Conservation (phyloP, 2,329 filamentous ascomycete species). For the Penicillium sp. region DNA sequence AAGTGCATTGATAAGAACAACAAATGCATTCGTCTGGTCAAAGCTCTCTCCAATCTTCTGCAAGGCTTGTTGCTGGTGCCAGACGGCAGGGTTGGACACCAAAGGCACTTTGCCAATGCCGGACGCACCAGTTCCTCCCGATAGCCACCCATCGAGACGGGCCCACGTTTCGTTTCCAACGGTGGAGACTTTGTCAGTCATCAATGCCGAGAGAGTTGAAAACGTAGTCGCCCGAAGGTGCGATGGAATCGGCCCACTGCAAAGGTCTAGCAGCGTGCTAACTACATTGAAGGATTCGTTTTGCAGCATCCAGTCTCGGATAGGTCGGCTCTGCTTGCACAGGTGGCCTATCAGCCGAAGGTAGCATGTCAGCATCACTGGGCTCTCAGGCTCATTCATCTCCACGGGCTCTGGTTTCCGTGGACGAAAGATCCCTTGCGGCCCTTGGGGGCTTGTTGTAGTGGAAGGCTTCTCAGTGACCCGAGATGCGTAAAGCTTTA, state of each 20-base stretch:
- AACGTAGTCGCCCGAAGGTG: slow-evolving; percentile 83
- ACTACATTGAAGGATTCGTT: slow-evolving; percentile 67
- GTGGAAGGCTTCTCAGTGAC: slow-evolving; percentile 68
- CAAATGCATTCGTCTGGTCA: slow-evolving; percentile 82
- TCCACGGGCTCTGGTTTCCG: slow-evolving; percentile 64
- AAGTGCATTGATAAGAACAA: slow-evolving; percentile 72
- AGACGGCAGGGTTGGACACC: slow-evolving; percentile 41
- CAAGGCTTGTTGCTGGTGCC: slow-evolving; percentile 63
- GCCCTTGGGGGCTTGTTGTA: slow-evolving; percentile 50
- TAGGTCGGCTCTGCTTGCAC: slow-evolving; percentile 68
- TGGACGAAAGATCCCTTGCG: slow-evolving; percentile 57
- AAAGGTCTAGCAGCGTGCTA: slow-evolving; percentile 73
- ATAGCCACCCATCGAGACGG: slow-evolving; percentile 76
- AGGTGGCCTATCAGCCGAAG: slow-evolving; percentile 83
- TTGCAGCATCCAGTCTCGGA: slow-evolving; percentile 71
- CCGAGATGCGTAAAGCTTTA: slow-evolving; percentile 78
- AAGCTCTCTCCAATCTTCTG: slow-evolving; percentile 74
- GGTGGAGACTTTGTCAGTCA: slow-evolving; percentile 68
- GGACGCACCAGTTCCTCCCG: slow-evolving; percentile 49
- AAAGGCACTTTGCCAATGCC: slow-evolving; percentile 50
- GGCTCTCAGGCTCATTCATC: slow-evolving; percentile 86
- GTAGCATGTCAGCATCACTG: slow-evolving; percentile 96
- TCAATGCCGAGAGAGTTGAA: slow-evolving; percentile 70
- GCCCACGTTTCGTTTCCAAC: slow-evolving; percentile 76
- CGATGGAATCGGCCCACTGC: slow-evolving; percentile 71